Evolutionary conservation across 139 green algal genomes (phyloP).

Genomic region (Tetraselmis chui): DNA sequence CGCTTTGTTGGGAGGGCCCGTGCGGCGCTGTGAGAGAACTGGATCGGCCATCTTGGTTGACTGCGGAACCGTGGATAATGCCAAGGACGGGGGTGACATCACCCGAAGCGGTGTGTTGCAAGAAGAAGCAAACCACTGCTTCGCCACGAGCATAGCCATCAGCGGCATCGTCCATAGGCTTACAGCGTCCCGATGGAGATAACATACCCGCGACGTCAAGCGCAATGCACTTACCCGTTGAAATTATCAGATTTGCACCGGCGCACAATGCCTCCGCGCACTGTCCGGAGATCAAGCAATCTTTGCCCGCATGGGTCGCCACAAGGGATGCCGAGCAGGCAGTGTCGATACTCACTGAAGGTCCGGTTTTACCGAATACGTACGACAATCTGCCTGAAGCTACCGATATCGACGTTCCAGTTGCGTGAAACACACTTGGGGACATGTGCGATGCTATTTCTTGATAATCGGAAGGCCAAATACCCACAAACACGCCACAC

Average conservation of each 20-base stretch:
- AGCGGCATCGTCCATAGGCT: slow-evolving; percentile 56
- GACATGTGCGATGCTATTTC: not conserved
- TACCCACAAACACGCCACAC: not conserved
- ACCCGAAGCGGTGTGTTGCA: not conserved
- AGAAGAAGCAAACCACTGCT: slow-evolving; percentile 29
- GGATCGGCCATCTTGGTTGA: slow-evolving; percentile 69
- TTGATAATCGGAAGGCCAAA: not conserved
- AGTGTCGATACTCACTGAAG: slow-evolving; percentile 41
- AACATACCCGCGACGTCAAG: slow-evolving; percentile 49
- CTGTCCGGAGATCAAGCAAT: slow-evolving; percentile 5
- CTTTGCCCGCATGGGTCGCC: slow-evolving; percentile 15
- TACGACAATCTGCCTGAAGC: slow-evolving; percentile 44
- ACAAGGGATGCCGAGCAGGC: slow-evolving; percentile 59
- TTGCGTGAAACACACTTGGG: not conserved
- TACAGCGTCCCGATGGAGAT: slow-evolving; percentile 52
- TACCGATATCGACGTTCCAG: slow-evolving; percentile 39
- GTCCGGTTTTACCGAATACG: slow-evolving; percentile 30
- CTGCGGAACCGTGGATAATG: slow-evolving; percentile 24
- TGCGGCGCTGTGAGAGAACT: slow-evolving; percentile 81
- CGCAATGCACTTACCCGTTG: slow-evolving; percentile 36
- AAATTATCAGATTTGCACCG: slow-evolving; percentile 43
- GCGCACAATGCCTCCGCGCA: slow-evolving; percentile 21
- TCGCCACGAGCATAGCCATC: slow-evolving; percentile 79
- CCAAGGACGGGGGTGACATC: not conserved
- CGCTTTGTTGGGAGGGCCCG: slow-evolving; percentile 73